Evolutionary conservation across 805 yeast genomes (phyloP), one percentile per base, ranked within the genome.

Genomic region (Hanseniaspora pseudoguilliermondii): DNA sequence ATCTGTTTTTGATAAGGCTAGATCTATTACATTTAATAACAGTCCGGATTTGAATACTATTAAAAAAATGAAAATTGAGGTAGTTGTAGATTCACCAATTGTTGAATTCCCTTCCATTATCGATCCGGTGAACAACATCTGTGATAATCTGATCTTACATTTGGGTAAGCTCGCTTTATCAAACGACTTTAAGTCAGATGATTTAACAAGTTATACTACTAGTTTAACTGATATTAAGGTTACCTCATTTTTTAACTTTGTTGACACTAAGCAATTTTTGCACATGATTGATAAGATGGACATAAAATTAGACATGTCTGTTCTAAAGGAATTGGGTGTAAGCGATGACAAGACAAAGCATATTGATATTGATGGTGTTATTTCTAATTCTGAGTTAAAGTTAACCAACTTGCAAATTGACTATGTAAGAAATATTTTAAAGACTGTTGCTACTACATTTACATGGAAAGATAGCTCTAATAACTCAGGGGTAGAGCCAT

Each of bases 11-110:
- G 98, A 93, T 63, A 73, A 78, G 21, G 95, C 97, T 0, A 77
- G 97, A 57, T 87, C 84, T 63, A 86, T 89, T 11, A 96, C 97
- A 0, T 78, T 88, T 61, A 79, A 84, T 61, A 95, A 86, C 66
- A 93, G 93, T 0, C 80, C 73, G 46, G 81, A 80, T 59, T 73
- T 82, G 44, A 77, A 77, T 44, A 56, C 68, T 9, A 74, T 72
- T 16, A 77, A 70, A 51, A 74, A 78, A 58, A 81, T 89, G 69
- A 81, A 82, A 60, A 77, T 90, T 64, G 85, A 90, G 62, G 69
- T 95, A 36, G 68, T 79, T 18, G 74, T 93, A 16, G 76, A 79
- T 53, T 87, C 97, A 0, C 99, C 98, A 0, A 84, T 84, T 10
- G 72, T 93, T 39, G 80, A 84, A 2, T 88, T 89, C 63, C 96